Evolutionary conservation across 139 green algal genomes (phyloP), one percentile per base, ranked within the genome.

Genomic region (Tetraselmis striata): DNA sequence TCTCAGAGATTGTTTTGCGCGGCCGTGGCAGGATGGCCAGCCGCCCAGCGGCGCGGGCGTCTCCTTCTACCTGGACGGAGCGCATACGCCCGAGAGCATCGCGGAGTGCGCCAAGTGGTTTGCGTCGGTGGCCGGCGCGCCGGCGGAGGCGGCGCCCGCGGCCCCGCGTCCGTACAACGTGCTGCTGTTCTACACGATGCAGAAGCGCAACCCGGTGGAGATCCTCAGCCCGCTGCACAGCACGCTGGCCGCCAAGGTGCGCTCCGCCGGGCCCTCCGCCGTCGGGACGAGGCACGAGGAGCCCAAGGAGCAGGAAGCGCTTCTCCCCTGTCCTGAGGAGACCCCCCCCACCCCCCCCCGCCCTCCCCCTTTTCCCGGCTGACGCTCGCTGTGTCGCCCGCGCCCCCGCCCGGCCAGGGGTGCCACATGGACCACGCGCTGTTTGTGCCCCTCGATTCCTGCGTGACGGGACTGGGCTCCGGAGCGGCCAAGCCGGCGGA

Each of bases 161-260:
- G 81, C 79, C 78, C 80, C 80, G 80, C 24, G 31, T 2, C 5
- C 76, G 29, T 23, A 45, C 77, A 79, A 82, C 18, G 84, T 97
- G 18, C 90, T 99, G 29, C 77, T 99, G 11, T 99, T 99, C 93
- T 96, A 98, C 89, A 98, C 94, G 89, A 96, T 96, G 91, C 88
- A 93, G 75, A 94, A 98, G 81, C 87, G 95, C 0, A 91, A 98
- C 59, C 96, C 95, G 0, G 78, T 82, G 24, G 80, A 84, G 29
- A 88, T 99, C 81, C 85, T 99, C 79, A 75, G 84, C 0, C 86
- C 86, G 27, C 89, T 99, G 28, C 58, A 86, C 0, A 28, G 30
- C 0, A 81, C 81, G 45, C 82, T 96, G 25, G 77, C 75, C 0
- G 77, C 31, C 77, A 82, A 1, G 86, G 86, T 11, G 80, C 11